Base-by-base conservation (phyloP, 768 basidiomycete species). In the Cystoderma amianthinum region DNA sequence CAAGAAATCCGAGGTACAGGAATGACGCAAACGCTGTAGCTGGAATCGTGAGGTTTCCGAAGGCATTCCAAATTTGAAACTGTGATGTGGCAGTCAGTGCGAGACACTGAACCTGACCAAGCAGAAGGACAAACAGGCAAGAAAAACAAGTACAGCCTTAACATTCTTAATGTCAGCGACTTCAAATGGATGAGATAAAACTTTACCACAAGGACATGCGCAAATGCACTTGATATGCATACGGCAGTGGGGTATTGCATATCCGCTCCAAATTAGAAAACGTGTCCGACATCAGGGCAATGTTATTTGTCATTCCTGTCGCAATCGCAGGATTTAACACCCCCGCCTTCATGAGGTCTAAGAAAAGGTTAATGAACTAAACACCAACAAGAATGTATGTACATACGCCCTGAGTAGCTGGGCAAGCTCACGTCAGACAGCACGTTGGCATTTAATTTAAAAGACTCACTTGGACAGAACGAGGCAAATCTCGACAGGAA, bases 191-290 rank as follows among this genome's bases (percentile, higher is more conserved):
- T 64, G 67, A 69, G 57, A 34, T 69, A 68, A 6, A 69, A 70
- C n/a, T n/a, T n/a, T n/a, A n/a, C 78, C 80, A 83, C 11, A 79
- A 55, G 2, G 76, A 76, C 60, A 82, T 70, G 37, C 79, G 64
- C 24, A 83, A 60, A 48, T 83, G 80, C 16, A 74, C 76, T 53
- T 83, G 80, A 49, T 83, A 83, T 7, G 80, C 80, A 48, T 82
- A 83, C 2, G 81, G 81, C 40, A 83, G 61, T 4, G 81, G 81
- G 1, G 79, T 82, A 42, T 73, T 78, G 45, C 69, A 69, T 44
- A 83, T 77, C 25, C 80, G 68, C 44, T 83, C 79, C 5, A 83
- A 61, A 48, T 78, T 76, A 11, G 69, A 62, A n/a, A 79, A 57
- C 0, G 76, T 69, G 42, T 83, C 80, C 54, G 80, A 78, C 32